Conservation (phyloP, 306 rosid genomes). For the Ormosia semicastrata region DNA sequence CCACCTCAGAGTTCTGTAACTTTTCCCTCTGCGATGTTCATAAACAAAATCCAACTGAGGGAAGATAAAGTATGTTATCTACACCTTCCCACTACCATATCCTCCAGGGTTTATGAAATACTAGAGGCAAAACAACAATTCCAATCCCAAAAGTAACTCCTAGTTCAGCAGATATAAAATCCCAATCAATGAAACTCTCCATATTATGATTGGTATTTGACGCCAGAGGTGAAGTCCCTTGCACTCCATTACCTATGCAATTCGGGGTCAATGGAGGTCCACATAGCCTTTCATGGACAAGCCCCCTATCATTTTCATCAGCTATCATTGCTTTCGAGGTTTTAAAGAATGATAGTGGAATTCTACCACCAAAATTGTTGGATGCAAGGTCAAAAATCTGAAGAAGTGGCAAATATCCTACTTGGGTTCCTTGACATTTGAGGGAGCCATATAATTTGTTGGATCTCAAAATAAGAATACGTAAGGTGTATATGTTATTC, state of each 20-base stretch:
- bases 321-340: conserved; percentile 6
- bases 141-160: neutral
- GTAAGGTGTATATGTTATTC: neutral
- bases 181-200: neutral
- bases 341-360: neutral
- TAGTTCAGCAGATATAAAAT: neutral
- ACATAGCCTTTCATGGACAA: neutral
- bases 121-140: neutral
- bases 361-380: conserved; percentile 24
- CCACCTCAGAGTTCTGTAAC: neutral
- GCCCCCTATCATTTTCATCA: neutral
- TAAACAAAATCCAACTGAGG: neutral
- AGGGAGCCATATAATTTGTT: neutral
- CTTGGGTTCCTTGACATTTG: neutral
- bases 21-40: neutral
- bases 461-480: neutral
- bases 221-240: neutral
- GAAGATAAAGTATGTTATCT: conserved; percentile 2
- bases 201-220: neutral
- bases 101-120: neutral
- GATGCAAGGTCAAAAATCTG: neutral
- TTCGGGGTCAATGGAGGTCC: conserved; percentile 11
- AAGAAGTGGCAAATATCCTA: neutral
- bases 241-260: neutral
- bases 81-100: neutral